Conservation (phyloP, 2,329 filamentous ascomycete genomes). For the Harringtonia lauricola region DNA sequence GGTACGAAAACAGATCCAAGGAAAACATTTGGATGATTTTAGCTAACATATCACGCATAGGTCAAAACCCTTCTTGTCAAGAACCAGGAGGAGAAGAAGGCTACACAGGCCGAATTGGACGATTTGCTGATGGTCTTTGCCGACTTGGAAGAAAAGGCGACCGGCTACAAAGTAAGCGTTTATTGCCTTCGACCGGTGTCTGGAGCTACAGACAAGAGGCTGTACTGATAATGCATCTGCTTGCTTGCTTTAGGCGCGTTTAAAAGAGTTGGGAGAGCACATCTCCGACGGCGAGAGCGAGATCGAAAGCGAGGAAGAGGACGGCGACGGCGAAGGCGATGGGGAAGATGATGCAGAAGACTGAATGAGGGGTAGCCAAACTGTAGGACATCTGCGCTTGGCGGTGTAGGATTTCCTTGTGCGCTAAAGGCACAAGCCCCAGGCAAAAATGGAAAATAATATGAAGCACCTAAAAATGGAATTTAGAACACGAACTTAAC, state of each 20-base stretch:
- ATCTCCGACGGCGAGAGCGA: conserved; percentile 71
- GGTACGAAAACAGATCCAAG: conserved; percentile 1
- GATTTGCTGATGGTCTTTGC: conserved; percentile 73
- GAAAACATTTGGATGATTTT: neutral
- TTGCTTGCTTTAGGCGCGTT: too few relatives aligned
- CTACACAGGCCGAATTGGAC: conserved; percentile 63
- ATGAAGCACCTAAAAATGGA: too few relatives aligned
- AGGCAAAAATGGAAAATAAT: too few relatives aligned
- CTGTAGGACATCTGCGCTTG: conserved; percentile 6
- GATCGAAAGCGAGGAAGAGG: conserved; percentile 56
- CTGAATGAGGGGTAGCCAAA: conserved; percentile 16
- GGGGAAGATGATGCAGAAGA: conserved; percentile 29
- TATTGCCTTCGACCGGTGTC: too few relatives aligned
- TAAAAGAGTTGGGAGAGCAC: conserved; percentile 55
- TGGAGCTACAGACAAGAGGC: neutral
- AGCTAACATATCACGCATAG: conserved; percentile 12
- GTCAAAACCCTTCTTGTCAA: conserved; percentile 24
- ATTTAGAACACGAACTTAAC: neutral
- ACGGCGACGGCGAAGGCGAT: conserved; percentile 43
- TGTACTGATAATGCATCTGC: neutral
- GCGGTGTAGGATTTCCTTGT: too few relatives aligned
- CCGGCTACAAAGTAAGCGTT: conserved; percentile 61
- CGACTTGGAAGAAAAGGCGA: conserved; percentile 67
- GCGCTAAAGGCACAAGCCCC: too few relatives aligned
- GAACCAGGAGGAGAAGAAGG: conserved; percentile 51